These are phyloP conservation scores for Scytalidium lignicola DNA, from an alignment of 2,329 filamentous ascomycete species.

Conservation along the genomic window DNA sequence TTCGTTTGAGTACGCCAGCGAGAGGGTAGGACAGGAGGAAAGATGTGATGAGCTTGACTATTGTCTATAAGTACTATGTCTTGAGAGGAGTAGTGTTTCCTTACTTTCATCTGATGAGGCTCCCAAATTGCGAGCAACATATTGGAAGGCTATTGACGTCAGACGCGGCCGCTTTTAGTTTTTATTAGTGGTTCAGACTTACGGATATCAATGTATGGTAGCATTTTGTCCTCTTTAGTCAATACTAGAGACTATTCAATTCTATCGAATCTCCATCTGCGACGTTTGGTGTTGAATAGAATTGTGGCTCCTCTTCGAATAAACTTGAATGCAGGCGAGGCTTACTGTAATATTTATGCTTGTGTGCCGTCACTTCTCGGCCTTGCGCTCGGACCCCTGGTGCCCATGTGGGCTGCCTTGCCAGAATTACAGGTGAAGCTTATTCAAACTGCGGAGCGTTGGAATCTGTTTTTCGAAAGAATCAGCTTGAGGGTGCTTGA, in stretches of 20 bases:
- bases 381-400: neutral
- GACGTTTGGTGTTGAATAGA: neutral
- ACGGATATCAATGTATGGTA: slow-evolving; percentile 61
- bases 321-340: neutral
- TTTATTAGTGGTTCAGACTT: slow-evolving; percentile 21
- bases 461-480: neutral
- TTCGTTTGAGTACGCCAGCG: slow-evolving; percentile 79
- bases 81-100: slow-evolving; percentile 17
- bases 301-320: too few relatives aligned
- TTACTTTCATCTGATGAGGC: slow-evolving; percentile 61
- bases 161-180: slow-evolving; percentile 14
- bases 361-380: neutral
- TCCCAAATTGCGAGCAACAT: slow-evolving; percentile 51
- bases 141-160: slow-evolving; percentile 51
- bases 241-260: neutral
- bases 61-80: slow-evolving; percentile 6
- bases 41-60: slow-evolving; percentile 89
- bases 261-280: slow-evolving; percentile 20
- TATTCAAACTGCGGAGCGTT: neutral
- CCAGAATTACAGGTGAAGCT: neutral
- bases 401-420: neutral
- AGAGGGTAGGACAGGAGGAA: slow-evolving; percentile 92
- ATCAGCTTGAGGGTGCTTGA: neutral
- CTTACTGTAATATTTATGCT: neutral
- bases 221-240: slow-evolving; percentile 39